Evolutionary conservation across 257 asterid genomes (phyloP).

Genomic region (Capsicum pubescens): DNA sequence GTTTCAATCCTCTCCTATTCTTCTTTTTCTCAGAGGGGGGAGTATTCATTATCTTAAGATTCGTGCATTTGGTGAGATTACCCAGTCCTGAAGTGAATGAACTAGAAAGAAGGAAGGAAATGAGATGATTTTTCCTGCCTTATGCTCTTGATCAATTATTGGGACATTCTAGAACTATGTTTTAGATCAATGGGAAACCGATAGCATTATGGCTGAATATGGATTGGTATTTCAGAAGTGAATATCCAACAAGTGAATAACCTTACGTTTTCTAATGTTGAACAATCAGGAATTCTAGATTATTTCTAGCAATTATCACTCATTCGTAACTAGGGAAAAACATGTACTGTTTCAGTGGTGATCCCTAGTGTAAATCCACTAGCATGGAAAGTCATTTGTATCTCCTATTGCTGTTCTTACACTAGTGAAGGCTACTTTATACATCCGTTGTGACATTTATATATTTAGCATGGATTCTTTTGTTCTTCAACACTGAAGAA

Average conservation of each 20-base stretch:
- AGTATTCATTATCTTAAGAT: not conserved
- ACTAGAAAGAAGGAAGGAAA: not conserved
- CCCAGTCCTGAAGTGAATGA: not conserved
- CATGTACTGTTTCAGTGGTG: not conserved
- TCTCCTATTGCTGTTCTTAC: not conserved
- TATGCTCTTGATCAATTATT: not conserved
- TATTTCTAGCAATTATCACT: not conserved
- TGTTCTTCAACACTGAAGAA: conserved; percentile 4
- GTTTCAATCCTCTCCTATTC: not conserved
- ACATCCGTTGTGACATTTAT: not conserved
- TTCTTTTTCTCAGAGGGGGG: not conserved
- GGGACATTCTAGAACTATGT: not conserved
- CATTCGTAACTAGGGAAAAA: not conserved
- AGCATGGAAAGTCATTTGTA: not conserved
- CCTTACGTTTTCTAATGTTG: not conserved
- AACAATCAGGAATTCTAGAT: not conserved
- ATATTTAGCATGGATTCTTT: not conserved
- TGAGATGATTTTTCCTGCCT: not conserved
- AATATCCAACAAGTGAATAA: not conserved
- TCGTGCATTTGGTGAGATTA: not conserved
- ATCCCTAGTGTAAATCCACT: conserved; percentile 7
- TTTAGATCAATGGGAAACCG: not conserved
- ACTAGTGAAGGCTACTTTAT: not conserved
- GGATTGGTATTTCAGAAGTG: not conserved
- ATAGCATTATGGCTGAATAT: not conserved